Conservation (phyloP, 106 monocot species). For the Alisma plantagoaquatica region DNA sequence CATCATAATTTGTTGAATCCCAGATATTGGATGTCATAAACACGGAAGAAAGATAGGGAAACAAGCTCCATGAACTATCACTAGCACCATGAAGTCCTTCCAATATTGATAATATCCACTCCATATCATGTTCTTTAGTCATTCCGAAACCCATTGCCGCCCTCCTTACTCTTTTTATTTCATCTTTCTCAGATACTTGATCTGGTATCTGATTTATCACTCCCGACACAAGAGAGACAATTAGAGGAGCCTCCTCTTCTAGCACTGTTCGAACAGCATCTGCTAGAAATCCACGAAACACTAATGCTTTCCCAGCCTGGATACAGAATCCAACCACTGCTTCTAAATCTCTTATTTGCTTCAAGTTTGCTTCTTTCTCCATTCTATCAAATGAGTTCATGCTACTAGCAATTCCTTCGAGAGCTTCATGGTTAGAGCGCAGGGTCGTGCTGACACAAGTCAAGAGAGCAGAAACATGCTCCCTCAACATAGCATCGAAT, state of each 20-base stretch:
- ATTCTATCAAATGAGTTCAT: slow-evolving; percentile 49
- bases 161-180: slow-evolving; percentile 58
- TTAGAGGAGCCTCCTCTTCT: slow-evolving; percentile 74
- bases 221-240: slow-evolving; percentile 59
- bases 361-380: slow-evolving; percentile 79
- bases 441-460: slow-evolving; percentile 72
- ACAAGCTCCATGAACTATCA: slow-evolving; percentile 79
- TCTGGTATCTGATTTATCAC: slow-evolving; percentile 59
- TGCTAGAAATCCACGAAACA: slow-evolving; percentile 59
- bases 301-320: slow-evolving; percentile 70
- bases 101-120: slow-evolving; percentile 84
- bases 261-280: slow-evolving; percentile 71
- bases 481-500: slow-evolving; percentile 52
- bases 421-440: slow-evolving; percentile 65
- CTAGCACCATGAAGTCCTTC: slow-evolving; percentile 33
- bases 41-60: slow-evolving; percentile 80
- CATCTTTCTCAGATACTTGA: slow-evolving; percentile 69
- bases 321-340: slow-evolving; percentile 65
- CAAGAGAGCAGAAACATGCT: slow-evolving; percentile 61
- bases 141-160: slow-evolving; percentile 43
- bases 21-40: slow-evolving; percentile 74
- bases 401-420: slow-evolving; percentile 65
- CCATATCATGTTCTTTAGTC: slow-evolving; percentile 52
- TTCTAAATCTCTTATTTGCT: slow-evolving; percentile 80
- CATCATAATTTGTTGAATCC: slow-evolving; percentile 58